Conservation (phyloP, 75 land plant species). For the Adiantum capillusveneris region DNA sequence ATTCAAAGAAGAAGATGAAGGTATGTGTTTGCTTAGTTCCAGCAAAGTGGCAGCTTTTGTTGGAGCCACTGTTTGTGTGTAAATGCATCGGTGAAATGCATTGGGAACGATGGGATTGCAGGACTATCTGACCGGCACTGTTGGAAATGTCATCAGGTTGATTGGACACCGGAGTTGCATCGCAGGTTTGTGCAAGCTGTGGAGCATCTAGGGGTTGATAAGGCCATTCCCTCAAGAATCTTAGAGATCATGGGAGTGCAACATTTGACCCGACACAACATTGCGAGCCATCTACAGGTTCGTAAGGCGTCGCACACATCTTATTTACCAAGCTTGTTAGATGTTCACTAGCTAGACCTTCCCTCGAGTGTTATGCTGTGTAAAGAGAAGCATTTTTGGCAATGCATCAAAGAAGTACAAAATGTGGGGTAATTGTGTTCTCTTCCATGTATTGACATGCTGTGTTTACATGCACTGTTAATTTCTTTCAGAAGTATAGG, state of each 20-base stretch:
- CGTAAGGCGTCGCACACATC: not conserved
- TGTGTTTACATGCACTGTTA: too few species aligned
- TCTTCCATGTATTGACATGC: too few species aligned
- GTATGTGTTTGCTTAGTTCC: constrained; percentile 4
- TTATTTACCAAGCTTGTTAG: not conserved
- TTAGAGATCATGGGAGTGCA: constrained; percentile 38
- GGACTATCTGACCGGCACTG: not conserved
- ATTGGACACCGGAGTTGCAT: constrained; percentile 41
- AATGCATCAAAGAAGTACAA: too few species aligned
- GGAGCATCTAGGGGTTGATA: constrained; percentile 39
- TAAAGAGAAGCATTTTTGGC: too few species aligned
- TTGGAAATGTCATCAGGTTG: constrained; percentile 15
- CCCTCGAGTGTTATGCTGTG: too few species aligned
- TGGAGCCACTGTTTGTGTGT: too few species aligned
- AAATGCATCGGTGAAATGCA: constrained; percentile 1
- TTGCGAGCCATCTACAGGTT: constrained; percentile 41
- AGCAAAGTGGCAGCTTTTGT: not conserved
- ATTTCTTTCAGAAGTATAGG: constrained; percentile 57
- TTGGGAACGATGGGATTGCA: constrained; percentile 9
- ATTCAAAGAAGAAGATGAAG: constrained; percentile 31
- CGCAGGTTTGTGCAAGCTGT: constrained; percentile 36
- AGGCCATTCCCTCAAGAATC: constrained; percentile 32
- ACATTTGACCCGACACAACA: constrained; percentile 34
- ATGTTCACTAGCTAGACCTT: too few species aligned
- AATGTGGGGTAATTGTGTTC: too few species aligned